Evolutionary conservation across 1,284 basidiomycete genomes (phyloP), one percentile per base, ranked within the genome.

Genomic region (Cystobasidiaceae sp.): DNA sequence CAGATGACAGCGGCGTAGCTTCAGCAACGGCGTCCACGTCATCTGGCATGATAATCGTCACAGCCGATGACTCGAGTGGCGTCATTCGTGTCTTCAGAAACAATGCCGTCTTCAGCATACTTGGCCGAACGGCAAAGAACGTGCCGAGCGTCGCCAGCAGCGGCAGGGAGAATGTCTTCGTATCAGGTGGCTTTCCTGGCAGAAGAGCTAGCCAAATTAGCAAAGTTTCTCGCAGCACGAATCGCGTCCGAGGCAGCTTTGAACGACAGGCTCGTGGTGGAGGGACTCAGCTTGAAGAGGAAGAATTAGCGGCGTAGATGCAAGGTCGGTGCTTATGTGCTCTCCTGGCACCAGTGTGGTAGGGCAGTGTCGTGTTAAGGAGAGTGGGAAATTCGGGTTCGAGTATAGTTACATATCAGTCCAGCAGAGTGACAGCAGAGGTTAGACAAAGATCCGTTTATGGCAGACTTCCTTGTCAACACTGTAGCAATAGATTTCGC

Each of bases 61-160:
- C 69, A 2, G 70, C 69, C 2, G 71, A 73, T 25, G 70, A 70
- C 69, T 19, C 57, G 28, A 72, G 69, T 19, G 70, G 70, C 34
- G 33, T 65, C 21, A 69, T 71, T n/a, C 68, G 69, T 11, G 44
- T 72, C 33, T 71, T 70, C 63, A 63, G 71, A 32, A 72, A 71
- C 34, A 32, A 34, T 59, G 44, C 56, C 15, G 15, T 59, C 32
- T 59, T 37, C 23, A 44, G 27, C 27, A 27, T 19, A 32, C 1
- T 17, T 4, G n/a, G n/a, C n/a, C n/a, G n/a, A n/a, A 6, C 7
- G 27, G 21, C 8, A 56, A 44, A 44, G 54, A 56, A n/a, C 25
- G 51, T 39, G 39, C 41, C 28, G n/a, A 56, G 54, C 21, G 21
- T 56, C 13, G 19, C 54, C 23, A 44, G 54, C 25, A 56, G 54